Evolutionary conservation across 2,329 filamentous ascomycete genomes (phyloP), one percentile per base, ranked within the genome.

Genomic region (Ceratocystis alfenasii): DNA sequence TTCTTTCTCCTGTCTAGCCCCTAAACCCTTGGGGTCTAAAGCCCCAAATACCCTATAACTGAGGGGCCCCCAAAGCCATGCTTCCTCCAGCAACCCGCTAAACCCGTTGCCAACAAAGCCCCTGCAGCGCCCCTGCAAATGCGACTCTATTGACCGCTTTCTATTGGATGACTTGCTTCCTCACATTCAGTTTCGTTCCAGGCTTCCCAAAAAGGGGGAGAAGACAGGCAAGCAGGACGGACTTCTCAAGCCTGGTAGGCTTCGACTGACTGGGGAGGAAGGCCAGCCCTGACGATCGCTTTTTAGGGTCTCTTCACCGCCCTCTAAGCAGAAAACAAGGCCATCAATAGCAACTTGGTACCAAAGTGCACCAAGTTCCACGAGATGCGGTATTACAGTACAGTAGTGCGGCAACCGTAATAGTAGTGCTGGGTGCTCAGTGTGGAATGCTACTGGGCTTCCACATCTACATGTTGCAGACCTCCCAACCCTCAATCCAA

Each of bases 51-150:
- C 36, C 36, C 36, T 15, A 15, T 41, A 41, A 3, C 10, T 41
- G 8, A 41, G 8, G 8, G 36, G 36, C 36, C 36, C 36, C 36
- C 48, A 53, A 25, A 22, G 48, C 0, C 20, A 22, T 28, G 48
- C n/a, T 25, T 25, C 22, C 48, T 53, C 20, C 17, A 53, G 5
- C 20, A 48, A 2, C n/a, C 20, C 46, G 46, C 46, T 48, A 22
- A 48, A 8, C n/a, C 46, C n/a, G n/a, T 48, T 12, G 20, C 12
- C 25, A 15, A 55, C 28, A 41, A 41, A 41, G 36, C 20, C 50
- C 50, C 50, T 55, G 25, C 25, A 55, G 22, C 50, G 28, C 55
- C 55, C 55, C 55, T 59, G 55, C 20, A 36, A 36, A 36, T 59
- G 12, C 55, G 5, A 8, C 12, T 36, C 55, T 36, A 36, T 20